These are phyloP conservation scores for Pyricularia grisea DNA, from an alignment of 2,329 filamentous ascomycete genomes.

Conservation along the genomic window DNA sequence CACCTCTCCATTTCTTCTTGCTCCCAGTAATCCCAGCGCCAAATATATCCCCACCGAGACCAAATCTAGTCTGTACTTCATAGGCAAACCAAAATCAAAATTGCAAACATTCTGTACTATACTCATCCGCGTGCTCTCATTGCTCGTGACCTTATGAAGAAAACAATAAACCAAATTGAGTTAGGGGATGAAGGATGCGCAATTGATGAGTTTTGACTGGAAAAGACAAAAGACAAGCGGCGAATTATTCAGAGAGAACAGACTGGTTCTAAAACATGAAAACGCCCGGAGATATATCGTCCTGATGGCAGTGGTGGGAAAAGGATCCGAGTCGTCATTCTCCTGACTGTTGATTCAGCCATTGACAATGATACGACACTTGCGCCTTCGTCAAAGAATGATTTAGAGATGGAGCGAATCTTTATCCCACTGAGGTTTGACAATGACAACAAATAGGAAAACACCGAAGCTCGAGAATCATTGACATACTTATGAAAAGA, in stretches of 20 bases:
- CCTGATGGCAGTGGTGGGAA: background rate
- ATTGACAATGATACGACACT: background rate
- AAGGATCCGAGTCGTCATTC: background rate
- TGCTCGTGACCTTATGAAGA: background rate
- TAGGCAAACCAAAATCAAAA: background rate
- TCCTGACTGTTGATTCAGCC: background rate
- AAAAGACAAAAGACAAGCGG: background rate
- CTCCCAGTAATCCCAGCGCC: background rate
- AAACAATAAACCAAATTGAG: background rate
- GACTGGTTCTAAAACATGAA: background rate
- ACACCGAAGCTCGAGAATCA: background rate
- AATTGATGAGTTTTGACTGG: background rate
- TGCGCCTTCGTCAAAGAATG: background rate
- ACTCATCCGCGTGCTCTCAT: background rate
- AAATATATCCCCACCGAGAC: background rate
- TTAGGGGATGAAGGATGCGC: background rate
- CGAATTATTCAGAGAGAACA: background rate
- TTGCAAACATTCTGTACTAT: background rate
- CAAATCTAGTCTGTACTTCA: background rate
- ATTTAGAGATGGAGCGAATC: background rate
- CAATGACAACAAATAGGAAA: background rate
- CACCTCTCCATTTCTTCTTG: background rate
- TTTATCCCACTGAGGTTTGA: background rate
- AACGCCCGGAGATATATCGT: background rate
- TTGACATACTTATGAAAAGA: background rate